Base-by-base conservation (phyloP, 2,329 filamentous ascomycete species). In the Anisogramma anomala region DNA sequence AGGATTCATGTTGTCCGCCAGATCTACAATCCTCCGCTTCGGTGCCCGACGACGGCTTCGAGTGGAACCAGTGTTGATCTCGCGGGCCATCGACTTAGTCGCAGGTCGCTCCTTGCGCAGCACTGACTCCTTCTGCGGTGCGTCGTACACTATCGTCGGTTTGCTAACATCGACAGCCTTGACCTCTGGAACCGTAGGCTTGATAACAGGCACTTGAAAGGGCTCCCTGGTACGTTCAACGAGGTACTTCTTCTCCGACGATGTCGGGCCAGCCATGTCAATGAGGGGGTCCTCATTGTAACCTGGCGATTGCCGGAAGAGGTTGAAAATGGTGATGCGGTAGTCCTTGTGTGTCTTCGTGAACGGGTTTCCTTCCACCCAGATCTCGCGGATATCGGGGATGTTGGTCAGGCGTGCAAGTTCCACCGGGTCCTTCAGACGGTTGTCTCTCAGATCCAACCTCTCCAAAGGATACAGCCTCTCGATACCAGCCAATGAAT, bases 341-440 rank as follows among this genome's bases (percentile, higher is more conserved):
- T 94, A 94, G 52, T 82, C 79, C 45, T 80, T 72, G 57, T 95
- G 85, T 1, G 86, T 88, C 52, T 84, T 85, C 32, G 82, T 84
- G 54, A 96, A 95, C 0, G 88, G 85, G 53, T 98, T 98, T 17
- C 86, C 85, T 47, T 83, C 76, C 13, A 98, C 82, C 72, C 88
- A 98, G 23, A 98, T 80, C 58, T 96, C 89, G 45, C 80, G 79
- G 50, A 98, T 82, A 39, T 95, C 84, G 19, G 91, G 88, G 38
- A 95, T 87, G 39, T 82, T 81, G 1, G 89, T 95, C 44, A 98
- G 68, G 44, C 91, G 77, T 35, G 88, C 89, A 47, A 95, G 66
- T 60, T 98, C 91, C 41, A 80, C 84, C 0, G 89, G 89, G 56
- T 98, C 91, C n/a, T 79, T 81, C 39, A 98, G 65, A 44, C 75